Evolutionary conservation across 306 rosid species (phyloP).

Genomic region (Begonia peltatifolia): DNA sequence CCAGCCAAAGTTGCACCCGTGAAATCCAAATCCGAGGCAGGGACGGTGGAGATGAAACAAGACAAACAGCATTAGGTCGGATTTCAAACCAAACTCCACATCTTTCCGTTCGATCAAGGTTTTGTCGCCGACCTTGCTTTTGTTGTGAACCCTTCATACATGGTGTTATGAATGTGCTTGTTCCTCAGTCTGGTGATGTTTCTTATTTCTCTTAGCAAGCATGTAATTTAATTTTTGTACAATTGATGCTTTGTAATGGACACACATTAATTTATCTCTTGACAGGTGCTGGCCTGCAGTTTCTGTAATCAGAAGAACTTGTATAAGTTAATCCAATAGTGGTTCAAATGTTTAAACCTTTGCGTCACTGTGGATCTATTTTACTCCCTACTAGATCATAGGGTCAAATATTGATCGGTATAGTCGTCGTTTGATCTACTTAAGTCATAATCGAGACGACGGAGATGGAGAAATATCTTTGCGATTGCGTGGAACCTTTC

Average conservation of each 20-base stretch:
- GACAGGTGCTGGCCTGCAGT: too few relatives aligned
- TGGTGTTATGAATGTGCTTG: not conserved
- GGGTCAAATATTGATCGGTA: too few relatives aligned
- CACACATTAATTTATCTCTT: too few relatives aligned
- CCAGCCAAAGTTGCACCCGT: slow-evolving; percentile 56
- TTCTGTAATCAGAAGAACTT: too few relatives aligned
- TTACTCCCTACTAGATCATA: too few relatives aligned
- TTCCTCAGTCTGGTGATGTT: not conserved
- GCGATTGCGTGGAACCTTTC: too few relatives aligned
- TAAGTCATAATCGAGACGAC: too few relatives aligned
- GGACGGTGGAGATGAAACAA: not conserved
- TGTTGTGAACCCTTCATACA: not conserved
- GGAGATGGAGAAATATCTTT: too few relatives aligned
- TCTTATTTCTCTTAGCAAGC: not conserved
- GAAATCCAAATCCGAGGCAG: not conserved
- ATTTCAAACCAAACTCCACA: not conserved
- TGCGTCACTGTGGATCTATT: too few relatives aligned
- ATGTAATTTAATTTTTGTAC: not conserved
- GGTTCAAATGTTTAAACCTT: too few relatives aligned
- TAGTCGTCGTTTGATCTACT: too few relatives aligned
- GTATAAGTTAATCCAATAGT: too few relatives aligned
- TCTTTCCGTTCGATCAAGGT: not conserved
- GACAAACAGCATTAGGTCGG: slow-evolving; percentile 3
- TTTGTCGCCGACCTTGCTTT: not conserved
- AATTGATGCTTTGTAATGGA: not conserved